A percentile compares a stretch with the other conserved stretches of the same genome.
These are phyloP conservation scores for Heliocybe sulcata DNA, from an alignment of 1,284 basidiomycete genomes.

Conservation along the genomic window DNA sequence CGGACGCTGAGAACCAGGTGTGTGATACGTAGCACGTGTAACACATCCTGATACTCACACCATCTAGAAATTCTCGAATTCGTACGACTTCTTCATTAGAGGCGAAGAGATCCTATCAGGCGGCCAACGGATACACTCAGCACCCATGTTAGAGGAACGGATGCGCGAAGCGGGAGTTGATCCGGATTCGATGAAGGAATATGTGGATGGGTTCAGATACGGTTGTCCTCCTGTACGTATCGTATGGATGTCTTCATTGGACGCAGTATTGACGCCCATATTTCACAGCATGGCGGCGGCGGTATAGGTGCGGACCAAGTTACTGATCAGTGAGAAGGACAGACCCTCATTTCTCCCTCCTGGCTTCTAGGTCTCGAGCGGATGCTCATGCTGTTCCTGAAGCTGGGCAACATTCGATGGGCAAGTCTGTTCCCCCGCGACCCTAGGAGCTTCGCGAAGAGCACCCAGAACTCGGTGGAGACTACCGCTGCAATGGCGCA, in stretches of 20 bases:
- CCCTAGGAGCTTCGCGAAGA: conserved; percentile 36
- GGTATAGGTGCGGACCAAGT: no score
- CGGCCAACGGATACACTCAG: conserved; percentile 62
- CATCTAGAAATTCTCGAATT: conserved; percentile 46
- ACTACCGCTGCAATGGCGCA: conserved; percentile 18
- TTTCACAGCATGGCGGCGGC: conserved; percentile 24
- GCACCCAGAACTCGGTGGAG: conserved; percentile 18
- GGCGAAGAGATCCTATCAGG: conserved; percentile 71
- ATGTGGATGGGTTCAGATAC: conserved; percentile 61
- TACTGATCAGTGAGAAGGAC: no score
- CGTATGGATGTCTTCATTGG: no score
- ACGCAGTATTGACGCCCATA: no score
- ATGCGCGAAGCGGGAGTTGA: conserved; percentile 49
- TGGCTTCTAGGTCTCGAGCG: conserved; percentile 61
- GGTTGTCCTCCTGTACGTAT: conserved; percentile 50
- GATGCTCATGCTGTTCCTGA: conserved; percentile 57
- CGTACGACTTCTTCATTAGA: conserved; percentile 72
- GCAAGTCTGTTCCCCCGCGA: conserved; percentile 62
- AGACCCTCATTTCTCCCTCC: no score
- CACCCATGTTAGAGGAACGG: conserved; percentile 45
- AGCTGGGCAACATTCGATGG: conserved; percentile 57
- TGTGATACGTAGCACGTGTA: neutral
- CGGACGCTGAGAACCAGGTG: conserved; percentile 44
- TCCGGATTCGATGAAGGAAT: conserved; percentile 47
- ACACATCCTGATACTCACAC: neutral